Conservation (phyloP, 192 early-diverging fungal genomes). For the Allomyces macrogynus region DNA sequence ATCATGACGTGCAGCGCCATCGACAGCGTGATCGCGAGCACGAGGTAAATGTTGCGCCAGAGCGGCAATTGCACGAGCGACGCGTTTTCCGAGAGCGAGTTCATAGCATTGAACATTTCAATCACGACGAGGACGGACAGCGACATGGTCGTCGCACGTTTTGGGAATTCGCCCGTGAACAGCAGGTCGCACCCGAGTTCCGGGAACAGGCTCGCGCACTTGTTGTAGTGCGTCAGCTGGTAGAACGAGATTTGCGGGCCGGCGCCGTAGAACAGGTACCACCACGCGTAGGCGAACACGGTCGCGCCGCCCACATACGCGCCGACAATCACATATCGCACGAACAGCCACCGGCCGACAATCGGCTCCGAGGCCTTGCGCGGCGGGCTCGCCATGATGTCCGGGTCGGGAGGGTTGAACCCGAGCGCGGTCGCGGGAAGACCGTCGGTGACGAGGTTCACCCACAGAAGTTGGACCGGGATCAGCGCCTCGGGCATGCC, state of each 20-base stretch:
- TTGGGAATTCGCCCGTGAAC: constrained; percentile 24
- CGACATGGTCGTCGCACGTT: constrained; percentile 83
- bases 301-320: constrained; percentile 82
- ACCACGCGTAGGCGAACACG: constrained; percentile 94
- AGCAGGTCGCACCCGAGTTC: constrained; percentile 90
- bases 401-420: constrained; percentile 90
- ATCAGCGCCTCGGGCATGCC: constrained; percentile 95
- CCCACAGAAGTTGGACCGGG: constrained; percentile 95
- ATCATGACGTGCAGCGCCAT: constrained; percentile 92
- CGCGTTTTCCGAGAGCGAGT: constrained; percentile 89
- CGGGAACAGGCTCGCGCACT: constrained; percentile 65
- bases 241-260: constrained; percentile 76
- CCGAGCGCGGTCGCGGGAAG: constrained; percentile 93
- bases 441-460: constrained; percentile 95
- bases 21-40: constrained; percentile 59
- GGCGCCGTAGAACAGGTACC: constrained; percentile 81
- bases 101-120: constrained; percentile 99
- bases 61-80: constrained; percentile 76
- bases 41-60: constrained; percentile 76
- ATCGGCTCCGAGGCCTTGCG: constrained; percentile 68
- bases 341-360: constrained; percentile 82
- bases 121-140: constrained; percentile 88
- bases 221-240: constrained; percentile 85
- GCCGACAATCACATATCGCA: constrained; percentile 85
- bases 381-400: constrained; percentile 85